Percentiles rank a stretch among this genome's conserved stretches.
Conservation (phyloP, 208 protist species). For the Strigomonas culicis region DNA sequence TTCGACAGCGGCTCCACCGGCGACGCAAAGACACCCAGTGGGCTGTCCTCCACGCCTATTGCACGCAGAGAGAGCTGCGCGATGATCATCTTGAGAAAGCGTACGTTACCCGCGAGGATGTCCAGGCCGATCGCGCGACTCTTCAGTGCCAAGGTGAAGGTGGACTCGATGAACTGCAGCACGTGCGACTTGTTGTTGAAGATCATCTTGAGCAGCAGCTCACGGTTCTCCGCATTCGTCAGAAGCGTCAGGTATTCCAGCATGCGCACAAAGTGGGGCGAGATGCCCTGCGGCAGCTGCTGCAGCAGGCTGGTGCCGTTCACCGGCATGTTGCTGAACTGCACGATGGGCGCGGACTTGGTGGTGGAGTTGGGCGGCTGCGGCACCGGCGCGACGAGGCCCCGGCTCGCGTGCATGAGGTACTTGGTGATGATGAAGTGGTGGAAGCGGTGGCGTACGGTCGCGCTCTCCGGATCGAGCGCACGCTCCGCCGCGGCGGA, state of each 20-base stretch:
- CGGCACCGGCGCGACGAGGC: conserved; percentile 34
- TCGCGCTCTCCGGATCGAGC: conserved; percentile 34
- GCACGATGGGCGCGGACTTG: conserved; percentile 23
- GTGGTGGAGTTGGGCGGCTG: conserved; percentile 21
- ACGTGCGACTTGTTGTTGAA: conserved; percentile 62
- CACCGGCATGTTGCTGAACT: conserved; percentile 26
- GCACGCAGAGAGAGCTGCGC: conserved; percentile 18
- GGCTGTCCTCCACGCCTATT: conserved; percentile 22
- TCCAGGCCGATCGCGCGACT: conserved; percentile 41
- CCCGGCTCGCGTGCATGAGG: conserved; percentile 35
- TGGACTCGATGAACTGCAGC: conserved; percentile 49
- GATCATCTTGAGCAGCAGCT: conserved; percentile 45
- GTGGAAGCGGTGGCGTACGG: conserved; percentile 57
- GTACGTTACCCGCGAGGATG: conserved; percentile 48
- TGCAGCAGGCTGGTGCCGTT: conserved; percentile 14
- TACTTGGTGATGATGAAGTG: conserved; percentile 70
- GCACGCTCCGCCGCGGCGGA: conserved; percentile 36
- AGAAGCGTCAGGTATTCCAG: conserved; percentile 57
- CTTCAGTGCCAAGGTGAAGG: conserved; percentile 29
- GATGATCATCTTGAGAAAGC: conserved; percentile 52
- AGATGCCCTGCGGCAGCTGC: conserved; percentile 42
- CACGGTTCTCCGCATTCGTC: conserved; percentile 40
- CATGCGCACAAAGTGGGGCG: conserved; percentile 46
- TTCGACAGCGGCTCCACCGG: conserved; percentile 29
- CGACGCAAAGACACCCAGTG: conserved; percentile 26